Percentiles rank a stretch among this genome's conserved stretches.
Evolutionary conservation across 805 yeast genomes (phyloP).

Genomic region (Nakazawaea laoshanensis): DNA sequence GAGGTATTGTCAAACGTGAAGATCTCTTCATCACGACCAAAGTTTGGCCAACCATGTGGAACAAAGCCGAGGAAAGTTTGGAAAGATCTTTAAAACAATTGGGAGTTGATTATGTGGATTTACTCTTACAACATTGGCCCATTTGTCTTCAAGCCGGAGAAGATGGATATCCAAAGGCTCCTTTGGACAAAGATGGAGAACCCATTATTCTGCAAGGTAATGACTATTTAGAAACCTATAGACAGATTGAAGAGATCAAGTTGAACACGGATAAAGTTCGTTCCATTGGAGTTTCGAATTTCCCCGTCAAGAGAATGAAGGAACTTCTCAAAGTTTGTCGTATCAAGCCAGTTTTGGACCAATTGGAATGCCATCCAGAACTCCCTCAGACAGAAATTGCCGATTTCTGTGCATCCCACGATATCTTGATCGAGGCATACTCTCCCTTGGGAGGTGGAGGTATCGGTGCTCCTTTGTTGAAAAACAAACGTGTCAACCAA

Average conservation of each 20-base stretch:
- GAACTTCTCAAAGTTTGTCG: slow-evolving; percentile 24
- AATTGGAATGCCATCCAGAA: slow-evolving; percentile 36
- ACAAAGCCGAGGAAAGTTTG: slow-evolving; percentile 26
- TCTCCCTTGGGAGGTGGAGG: slow-evolving; percentile 33
- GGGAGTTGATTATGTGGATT: slow-evolving; percentile 29
- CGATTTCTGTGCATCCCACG: slow-evolving; percentile 21
- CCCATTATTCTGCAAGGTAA: slow-evolving; percentile 23
- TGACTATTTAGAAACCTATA: slow-evolving; percentile 24
- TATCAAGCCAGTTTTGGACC: slow-evolving; percentile 33
- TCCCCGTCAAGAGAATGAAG: slow-evolving; percentile 23
- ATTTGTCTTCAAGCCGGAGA: slow-evolving; percentile 17
- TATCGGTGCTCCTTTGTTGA: slow-evolving; percentile 29
- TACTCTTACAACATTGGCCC: slow-evolving; percentile 34
- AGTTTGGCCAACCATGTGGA: slow-evolving; percentile 11
- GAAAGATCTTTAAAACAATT: slow-evolving; percentile 26
- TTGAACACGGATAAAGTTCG: slow-evolving; percentile 27
- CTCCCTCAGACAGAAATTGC: slow-evolving; percentile 25
- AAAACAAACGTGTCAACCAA: slow-evolving; percentile 18
- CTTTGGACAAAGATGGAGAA: slow-evolving; percentile 17
- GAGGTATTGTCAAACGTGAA: slow-evolving; percentile 21
- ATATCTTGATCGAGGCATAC: slow-evolving; percentile 29
- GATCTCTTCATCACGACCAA: slow-evolving; percentile 12
- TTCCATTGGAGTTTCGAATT: slow-evolving; percentile 38
- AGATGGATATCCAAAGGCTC: slow-evolving; percentile 10
- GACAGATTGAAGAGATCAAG: slow-evolving; percentile 24